Conservation (phyloP, 139 green algal species). For the Volvox reticuliferus region DNA sequence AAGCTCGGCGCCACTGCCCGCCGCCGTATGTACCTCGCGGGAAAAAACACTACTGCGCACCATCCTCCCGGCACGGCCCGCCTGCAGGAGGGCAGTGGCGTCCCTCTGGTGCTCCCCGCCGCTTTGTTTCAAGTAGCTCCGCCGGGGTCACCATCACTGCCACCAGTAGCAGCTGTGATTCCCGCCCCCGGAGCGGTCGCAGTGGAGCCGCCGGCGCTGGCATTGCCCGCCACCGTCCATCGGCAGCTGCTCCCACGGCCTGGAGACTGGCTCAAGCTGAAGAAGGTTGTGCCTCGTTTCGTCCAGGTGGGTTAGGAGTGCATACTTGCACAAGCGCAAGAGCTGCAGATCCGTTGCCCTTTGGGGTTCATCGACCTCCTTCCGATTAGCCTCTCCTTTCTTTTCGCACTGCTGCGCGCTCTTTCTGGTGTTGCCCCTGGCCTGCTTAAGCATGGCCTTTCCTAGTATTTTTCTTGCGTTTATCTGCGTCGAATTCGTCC, state of each 20-base stretch:
- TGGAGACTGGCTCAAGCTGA: constrained; percentile 22
- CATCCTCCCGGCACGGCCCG: not conserved
- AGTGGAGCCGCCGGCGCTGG: not conserved
- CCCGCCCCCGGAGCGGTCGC: not conserved
- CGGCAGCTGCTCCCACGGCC: constrained; percentile 2
- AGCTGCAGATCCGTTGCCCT: too few species aligned
- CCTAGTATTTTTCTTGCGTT: too few species aligned
- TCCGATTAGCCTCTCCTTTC: too few species aligned
- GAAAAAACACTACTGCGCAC: not conserved
- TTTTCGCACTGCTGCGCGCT: too few species aligned
- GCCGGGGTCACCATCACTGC: not conserved
- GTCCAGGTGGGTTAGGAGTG: not conserved
- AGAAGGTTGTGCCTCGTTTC: not conserved
- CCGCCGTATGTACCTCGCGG: too few species aligned
- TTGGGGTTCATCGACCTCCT: too few species aligned
- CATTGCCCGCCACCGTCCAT: too few species aligned
- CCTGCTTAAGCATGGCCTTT: too few species aligned
- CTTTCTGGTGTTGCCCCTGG: too few species aligned
- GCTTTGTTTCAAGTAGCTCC: not conserved
- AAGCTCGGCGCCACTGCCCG: too few species aligned
- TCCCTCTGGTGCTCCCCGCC: constrained; percentile 11
- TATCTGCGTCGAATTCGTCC: too few species aligned
- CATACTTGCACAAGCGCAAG: too few species aligned
- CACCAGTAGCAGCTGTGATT: not conserved
- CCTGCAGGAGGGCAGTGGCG: constrained; percentile 7